Base-by-base conservation (phyloP, 768 basidiomycete species). In the Aureoboletus auriporus region DNA sequence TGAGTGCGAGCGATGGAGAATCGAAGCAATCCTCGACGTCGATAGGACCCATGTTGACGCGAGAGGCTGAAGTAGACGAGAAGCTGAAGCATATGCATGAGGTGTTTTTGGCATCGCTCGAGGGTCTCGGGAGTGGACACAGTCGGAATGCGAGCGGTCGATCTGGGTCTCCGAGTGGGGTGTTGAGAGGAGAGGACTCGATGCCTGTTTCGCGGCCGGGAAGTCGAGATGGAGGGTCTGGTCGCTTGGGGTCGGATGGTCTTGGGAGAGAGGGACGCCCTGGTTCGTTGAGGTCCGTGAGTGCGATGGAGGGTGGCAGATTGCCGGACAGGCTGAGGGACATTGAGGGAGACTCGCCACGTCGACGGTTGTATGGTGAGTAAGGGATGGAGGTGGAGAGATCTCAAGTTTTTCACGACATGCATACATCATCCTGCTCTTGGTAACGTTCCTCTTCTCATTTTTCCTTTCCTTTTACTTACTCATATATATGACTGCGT, bases 31-130 rank as follows among this genome's bases (percentile, higher is more conserved):
- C 56, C 36, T 59, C 52, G 45, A 62, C 52, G 38, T 61, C 53
- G 44, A 64, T 64, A 23, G 78, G 76, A 8, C 74, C 80, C 14
- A 77, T 86, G 75, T 67, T 86, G 29, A 84, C 84, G n/a, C 80
- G 73, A 28, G 80, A 77, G 53, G 72, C 74, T 5, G 86, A 82
- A 47, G 79, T 89, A 3, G 84, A 86, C 44, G 82, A 80, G 63
- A 70, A 77, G 52, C 61, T 89, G 45, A 69, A 68, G 40, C 72
- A 73, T 65, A 84, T 89, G 86, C 79, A 86, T 49, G 83, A 82
- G 54, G 70, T 73, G 36, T 89, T 89, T 63, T 53, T 80, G 57
- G 76, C 75, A 47, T 84, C 81, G 41, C 66, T 89, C 29, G 79
- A 82, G 48, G 82, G 82, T 14, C 68, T 88, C 2, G 76, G 75